Evolutionary conservation across 2,329 filamentous ascomycete species (phyloP).

Genomic region (Verticillium nonalfalfae): DNA sequence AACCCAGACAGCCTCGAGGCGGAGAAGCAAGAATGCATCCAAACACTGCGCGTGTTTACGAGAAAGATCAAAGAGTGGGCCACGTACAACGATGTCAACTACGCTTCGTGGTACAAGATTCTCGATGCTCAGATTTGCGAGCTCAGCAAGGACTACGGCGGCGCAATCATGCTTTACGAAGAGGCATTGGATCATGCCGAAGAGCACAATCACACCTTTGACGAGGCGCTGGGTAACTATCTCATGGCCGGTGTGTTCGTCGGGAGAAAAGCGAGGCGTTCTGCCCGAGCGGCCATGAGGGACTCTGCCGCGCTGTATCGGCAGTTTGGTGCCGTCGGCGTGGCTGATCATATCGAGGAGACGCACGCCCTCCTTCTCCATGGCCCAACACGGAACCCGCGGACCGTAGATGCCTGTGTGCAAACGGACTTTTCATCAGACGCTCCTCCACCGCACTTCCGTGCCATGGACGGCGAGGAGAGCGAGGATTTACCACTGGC

Average conservation of each 20-base stretch:
- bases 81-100: constrained; percentile 62
- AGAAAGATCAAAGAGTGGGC: constrained; percentile 60
- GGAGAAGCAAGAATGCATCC: constrained; percentile 41
- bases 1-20: constrained; percentile 33
- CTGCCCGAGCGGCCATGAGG: constrained; percentile 61
- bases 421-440: constrained; percentile 68
- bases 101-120: constrained; percentile 61
- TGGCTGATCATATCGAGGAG: constrained; percentile 61
- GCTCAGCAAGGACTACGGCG: constrained; percentile 47
- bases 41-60: constrained; percentile 47
- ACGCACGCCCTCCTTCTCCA: constrained; percentile 63
- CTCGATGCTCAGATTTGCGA: constrained; percentile 65
- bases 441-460: constrained; percentile 44
- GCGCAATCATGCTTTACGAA: constrained; percentile 61
- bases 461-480: constrained; percentile 33
- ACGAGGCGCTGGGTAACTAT: constrained; percentile 69
- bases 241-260: constrained; percentile 68
- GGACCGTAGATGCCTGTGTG: constrained; percentile 55
- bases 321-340: constrained; percentile 61
- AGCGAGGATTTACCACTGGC: constrained; percentile 33
- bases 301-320: constrained; percentile 65
- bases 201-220: constrained; percentile 59
- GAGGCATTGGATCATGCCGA: constrained; percentile 65
- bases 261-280: constrained; percentile 56
- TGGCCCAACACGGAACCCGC: constrained; percentile 51